Conservation (phyloP, 2,329 filamentous ascomycete genomes). For the Diaporthe vaccinii region DNA sequence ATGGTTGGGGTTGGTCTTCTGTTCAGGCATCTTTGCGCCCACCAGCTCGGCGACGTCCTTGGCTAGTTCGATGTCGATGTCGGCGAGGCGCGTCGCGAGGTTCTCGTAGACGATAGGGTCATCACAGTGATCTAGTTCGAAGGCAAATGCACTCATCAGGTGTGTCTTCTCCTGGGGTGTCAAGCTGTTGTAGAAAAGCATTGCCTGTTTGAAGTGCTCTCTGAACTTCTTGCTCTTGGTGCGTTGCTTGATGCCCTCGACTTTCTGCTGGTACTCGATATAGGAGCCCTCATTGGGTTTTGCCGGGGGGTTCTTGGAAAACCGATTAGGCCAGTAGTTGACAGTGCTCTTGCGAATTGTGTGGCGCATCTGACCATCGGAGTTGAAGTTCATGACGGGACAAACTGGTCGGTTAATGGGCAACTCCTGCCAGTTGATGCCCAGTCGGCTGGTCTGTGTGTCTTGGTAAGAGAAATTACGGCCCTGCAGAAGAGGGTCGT, state of each 20-base stretch:
- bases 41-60: slow-evolving; percentile 78
- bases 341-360: slow-evolving; percentile 79
- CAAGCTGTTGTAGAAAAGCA: slow-evolving; percentile 87
- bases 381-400: slow-evolving; percentile 81
- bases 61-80: slow-evolving; percentile 80
- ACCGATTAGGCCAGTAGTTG: slow-evolving; percentile 86
- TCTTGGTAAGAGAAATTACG: slow-evolving; percentile 79
- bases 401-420: slow-evolving; percentile 83
- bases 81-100: slow-evolving; percentile 75
- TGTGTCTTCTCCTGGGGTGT: slow-evolving; percentile 75
- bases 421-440: slow-evolving; percentile 81
- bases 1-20: slow-evolving; percentile 69
- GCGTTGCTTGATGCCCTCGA: slow-evolving; percentile 79
- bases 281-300: slow-evolving; percentile 75
- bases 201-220: slow-evolving; percentile 83
- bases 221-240: slow-evolving; percentile 80
- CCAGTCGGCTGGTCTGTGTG: slow-evolving; percentile 78
- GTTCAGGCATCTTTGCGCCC: slow-evolving; percentile 71
- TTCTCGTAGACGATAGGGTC: slow-evolving; percentile 82
- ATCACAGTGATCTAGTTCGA: slow-evolving; percentile 86
- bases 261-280: slow-evolving; percentile 74
- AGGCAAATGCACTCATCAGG: slow-evolving; percentile 71
- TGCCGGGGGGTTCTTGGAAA: slow-evolving; percentile 73
- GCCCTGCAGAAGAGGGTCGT: slow-evolving; percentile 81
- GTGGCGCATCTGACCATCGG: slow-evolving; percentile 80